Evolutionary conservation across 1,284 basidiomycete genomes (phyloP).

Genomic region (Irpex sp.): DNA sequence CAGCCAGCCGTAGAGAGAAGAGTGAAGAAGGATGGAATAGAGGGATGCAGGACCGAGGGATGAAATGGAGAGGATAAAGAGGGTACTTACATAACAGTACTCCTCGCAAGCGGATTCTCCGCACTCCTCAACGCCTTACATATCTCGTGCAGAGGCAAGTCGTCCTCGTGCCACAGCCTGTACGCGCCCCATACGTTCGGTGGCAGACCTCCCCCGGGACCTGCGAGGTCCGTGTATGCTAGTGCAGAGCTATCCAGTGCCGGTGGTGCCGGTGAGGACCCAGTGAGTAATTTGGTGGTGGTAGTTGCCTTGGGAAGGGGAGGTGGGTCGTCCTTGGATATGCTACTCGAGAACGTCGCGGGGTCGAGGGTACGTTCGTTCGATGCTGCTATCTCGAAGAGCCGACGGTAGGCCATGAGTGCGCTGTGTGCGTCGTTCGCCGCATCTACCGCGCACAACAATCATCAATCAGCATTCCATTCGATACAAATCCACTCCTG

Average conservation of each 20-base stretch:
- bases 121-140: conserved; percentile 38
- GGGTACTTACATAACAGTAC: conserved; percentile 54
- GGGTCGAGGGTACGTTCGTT: conserved; percentile 25
- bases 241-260: too few species aligned
- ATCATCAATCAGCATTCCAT: not conserved
- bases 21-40: not conserved
- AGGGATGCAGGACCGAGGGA: not conserved
- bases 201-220: not conserved
- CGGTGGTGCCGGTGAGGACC: not conserved
- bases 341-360: conserved; percentile 22
- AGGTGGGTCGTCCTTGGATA: not conserved
- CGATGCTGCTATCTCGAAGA: conserved; percentile 35
- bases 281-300: not conserved
- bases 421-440: conserved; percentile 59
- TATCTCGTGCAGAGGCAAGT: conserved; percentile 44
- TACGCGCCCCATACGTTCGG: not conserved
- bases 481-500: too few species aligned
- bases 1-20: not conserved
- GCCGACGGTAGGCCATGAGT: conserved; percentile 42
- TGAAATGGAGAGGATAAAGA: not conserved
- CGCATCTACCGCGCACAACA: conserved; percentile 39
- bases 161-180: conserved; percentile 44
- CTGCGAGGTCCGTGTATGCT: too few species aligned
- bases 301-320: not conserved
- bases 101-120: conserved; percentile 44